Evolutionary conservation across 1,284 basidiomycete genomes (phyloP).

Genomic region (Tranzscheliella williamsii): DNA sequence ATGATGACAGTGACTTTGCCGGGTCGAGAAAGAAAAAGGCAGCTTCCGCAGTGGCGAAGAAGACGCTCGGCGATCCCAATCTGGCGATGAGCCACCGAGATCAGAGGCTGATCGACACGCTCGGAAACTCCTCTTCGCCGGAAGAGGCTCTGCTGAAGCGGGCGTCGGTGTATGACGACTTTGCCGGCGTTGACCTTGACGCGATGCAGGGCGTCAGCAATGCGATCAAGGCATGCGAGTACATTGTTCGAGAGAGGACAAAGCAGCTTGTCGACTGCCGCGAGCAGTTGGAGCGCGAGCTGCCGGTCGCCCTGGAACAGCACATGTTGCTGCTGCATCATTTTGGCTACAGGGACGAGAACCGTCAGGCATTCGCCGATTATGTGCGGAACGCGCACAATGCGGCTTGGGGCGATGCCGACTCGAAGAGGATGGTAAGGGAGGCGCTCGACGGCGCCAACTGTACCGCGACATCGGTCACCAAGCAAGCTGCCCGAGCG

Average conservation of each 20-base stretch:
- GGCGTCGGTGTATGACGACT: constrained; percentile 39
- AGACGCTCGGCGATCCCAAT: constrained; percentile 27
- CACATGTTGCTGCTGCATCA: constrained; percentile 67
- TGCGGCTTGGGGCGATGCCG: constrained; percentile 68
- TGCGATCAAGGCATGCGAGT: constrained; percentile 86
- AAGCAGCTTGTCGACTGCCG: constrained; percentile 79
- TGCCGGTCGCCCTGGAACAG: constrained; percentile 68
- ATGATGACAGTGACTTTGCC: not conserved
- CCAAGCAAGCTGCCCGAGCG: constrained; percentile 7
- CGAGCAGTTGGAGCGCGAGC: constrained; percentile 70
- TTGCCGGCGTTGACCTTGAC: constrained; percentile 33
- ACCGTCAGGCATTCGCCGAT: constrained; percentile 74
- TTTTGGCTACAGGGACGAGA: constrained; percentile 69
- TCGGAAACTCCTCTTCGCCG: constrained; percentile 77
- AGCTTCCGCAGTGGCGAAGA: constrained; percentile 2
- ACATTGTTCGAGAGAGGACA: constrained; percentile 80
- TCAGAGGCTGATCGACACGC: constrained; percentile 78
- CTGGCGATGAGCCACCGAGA: constrained; percentile 70
- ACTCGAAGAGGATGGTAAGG: constrained; percentile 70
- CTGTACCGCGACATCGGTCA: constrained; percentile 26
- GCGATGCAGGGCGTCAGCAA: constrained; percentile 39
- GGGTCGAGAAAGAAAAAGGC: constrained; percentile 16
- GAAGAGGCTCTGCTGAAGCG: constrained; percentile 62
- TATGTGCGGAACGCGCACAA: constrained; percentile 72
- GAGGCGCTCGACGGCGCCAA: constrained; percentile 68